Evolutionary conservation across 2,329 filamentous ascomycete species (phyloP).

Genomic region (Chalaropsis ovoidea): DNA sequence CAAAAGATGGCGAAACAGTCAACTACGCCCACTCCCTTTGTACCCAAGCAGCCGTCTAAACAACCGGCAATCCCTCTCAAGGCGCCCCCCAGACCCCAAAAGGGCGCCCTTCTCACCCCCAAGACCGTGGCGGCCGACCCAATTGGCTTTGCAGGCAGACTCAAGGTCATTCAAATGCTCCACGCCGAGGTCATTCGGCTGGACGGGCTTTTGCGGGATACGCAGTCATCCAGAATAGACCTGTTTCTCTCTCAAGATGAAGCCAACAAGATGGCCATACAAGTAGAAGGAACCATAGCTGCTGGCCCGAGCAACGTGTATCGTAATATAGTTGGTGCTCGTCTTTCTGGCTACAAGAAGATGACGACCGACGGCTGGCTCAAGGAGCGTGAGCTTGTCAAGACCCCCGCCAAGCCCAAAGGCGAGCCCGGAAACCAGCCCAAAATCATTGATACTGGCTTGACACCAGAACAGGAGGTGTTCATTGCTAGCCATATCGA

Average conservation of each 20-base stretch:
- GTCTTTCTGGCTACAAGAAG: conserved; percentile 63
- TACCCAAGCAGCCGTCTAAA: neutral
- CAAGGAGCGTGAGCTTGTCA: conserved; percentile 22
- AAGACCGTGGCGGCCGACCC: conserved; percentile 12
- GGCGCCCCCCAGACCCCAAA: conserved; percentile 10
- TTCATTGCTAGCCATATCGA: conserved; percentile 51
- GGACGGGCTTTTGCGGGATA: conserved; percentile 19
- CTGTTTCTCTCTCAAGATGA: conserved; percentile 54
- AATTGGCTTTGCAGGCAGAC: conserved; percentile 17
- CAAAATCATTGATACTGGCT: conserved; percentile 55
- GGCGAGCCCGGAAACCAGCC: conserved; percentile 28
- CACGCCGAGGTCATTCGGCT: conserved; percentile 21
- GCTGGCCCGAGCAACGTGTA: conserved; percentile 61
- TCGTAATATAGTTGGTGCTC: conserved; percentile 71
- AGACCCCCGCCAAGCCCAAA: conserved; percentile 20
- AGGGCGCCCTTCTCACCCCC: conserved; percentile 18
- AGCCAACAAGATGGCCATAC: conserved; percentile 57
- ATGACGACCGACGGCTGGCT: conserved; percentile 63
- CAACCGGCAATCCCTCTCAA: conserved; percentile 10
- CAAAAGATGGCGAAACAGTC: neutral
- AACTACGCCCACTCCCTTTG: neutral
- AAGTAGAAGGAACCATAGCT: conserved; percentile 70
- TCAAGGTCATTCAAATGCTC: conserved; percentile 23
- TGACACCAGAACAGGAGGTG: conserved; percentile 59
- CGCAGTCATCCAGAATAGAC: conserved; percentile 16